These are phyloP conservation scores for Septoria linicola DNA, from an alignment of 2,329 filamentous ascomycete genomes.

Conservation along the genomic window DNA sequence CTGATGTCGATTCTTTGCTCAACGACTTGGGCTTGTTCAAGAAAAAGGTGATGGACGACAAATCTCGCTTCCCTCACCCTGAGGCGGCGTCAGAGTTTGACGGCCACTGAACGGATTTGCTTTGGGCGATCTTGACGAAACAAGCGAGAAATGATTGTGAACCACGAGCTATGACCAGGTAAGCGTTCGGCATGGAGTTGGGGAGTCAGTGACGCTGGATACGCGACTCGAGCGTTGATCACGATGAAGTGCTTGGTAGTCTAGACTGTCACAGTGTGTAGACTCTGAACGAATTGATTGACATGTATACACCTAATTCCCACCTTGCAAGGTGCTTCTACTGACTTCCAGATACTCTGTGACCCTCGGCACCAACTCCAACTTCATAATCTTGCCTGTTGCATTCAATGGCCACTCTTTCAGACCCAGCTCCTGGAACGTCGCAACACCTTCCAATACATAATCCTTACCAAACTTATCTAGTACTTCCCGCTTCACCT, in stretches of 20 bases:
- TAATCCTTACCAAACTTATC: conserved; percentile 28
- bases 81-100: not conserved
- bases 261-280: not conserved
- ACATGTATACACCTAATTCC: not conserved
- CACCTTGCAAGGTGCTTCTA: too few relatives aligned
- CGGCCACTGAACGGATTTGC: not conserved
- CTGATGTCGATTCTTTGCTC: conserved; percentile 80
- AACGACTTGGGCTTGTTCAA: conserved; percentile 77
- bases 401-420: conserved; percentile 28
- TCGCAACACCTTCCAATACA: conserved; percentile 19
- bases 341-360: not conserved
- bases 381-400: conserved; percentile 31
- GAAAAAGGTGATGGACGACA: conserved; percentile 82
- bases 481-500: conserved; percentile 24
- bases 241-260: not conserved
- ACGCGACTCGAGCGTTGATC: not conserved
- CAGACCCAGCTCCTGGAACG: conserved; percentile 25
- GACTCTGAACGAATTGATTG: not conserved
- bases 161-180: conserved; percentile 6
- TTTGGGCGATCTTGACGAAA: not conserved
- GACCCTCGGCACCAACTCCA: conserved; percentile 15
- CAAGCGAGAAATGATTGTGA: not conserved
- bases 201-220: not conserved
- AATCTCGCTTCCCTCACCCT: conserved; percentile 56
- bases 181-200: conserved; percentile 12